Base-by-base conservation (phyloP, 257 asterid genomes). In the Avicennia marina region DNA sequence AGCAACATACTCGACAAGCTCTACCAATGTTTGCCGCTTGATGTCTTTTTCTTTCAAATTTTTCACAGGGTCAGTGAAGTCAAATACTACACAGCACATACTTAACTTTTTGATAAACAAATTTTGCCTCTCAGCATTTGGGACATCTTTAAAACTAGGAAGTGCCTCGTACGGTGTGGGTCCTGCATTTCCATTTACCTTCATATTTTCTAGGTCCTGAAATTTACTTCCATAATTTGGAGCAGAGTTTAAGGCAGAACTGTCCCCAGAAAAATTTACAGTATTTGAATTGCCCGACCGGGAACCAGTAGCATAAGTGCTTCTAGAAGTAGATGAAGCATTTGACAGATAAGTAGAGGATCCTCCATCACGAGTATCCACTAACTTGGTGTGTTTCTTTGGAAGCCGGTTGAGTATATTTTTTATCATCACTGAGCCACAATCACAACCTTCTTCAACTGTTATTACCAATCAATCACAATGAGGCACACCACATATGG, bases 341-440 rank as follows among this genome's bases (percentile, higher is more conserved):
- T 62, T 62, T 39, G 81, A 44, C 31, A 75, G 45, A 25, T 53
- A 25, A 31, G 61, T 39, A 32, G 73, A 47, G 11, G 70, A 40
- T 63, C 72, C 80, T 58, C 79, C 78, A 64, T 75, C 78, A 19
- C 73, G 75, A 52, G 46, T 68, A 21, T 78, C 84, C 11, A 57
- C 68, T 38, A 70, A 61, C 61, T 78, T 78, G 53, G 72, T 56
- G 59, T 76, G 78, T 61, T 78, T 78, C 58, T 75, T 60, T 8
- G 85, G 85, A 33, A 78, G 71, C 78, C 70, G 68, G 71, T 78
- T 78, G 26, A 78, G 76, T 52, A 78, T 78, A 48, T 78, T 78
- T 50, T 78, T 78, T 40, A 78, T 67, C 85, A 78, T 78, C 57
- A 71, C 69, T 74, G 65, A 48, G 41, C 50, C 32, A 54, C 32